These are phyloP conservation scores for Vaccinium macrocarpon DNA, from an alignment of 148 eudicot genomes.

Conservation along the genomic window DNA sequence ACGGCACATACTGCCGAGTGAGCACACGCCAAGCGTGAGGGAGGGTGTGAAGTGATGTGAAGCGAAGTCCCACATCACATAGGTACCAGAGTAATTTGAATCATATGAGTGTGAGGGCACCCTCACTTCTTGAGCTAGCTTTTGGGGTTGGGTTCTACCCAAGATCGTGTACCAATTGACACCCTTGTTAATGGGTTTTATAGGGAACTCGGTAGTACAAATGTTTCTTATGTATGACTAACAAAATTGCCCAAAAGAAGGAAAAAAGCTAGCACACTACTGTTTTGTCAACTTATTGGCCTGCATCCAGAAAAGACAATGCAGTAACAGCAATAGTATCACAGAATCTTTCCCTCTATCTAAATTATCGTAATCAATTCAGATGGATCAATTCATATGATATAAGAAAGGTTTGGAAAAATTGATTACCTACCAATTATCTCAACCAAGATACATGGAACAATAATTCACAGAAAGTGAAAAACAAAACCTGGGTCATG, in stretches of 20 bases:
- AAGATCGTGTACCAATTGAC: not conserved
- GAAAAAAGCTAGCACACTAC: not conserved
- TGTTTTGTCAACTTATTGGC: not conserved
- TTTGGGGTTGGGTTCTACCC: no score
- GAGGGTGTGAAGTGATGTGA: no score
- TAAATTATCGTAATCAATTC: not conserved
- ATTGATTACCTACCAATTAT: not conserved
- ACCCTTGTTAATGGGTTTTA: not conserved
- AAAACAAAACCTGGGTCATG: not conserved
- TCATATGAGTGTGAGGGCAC: no score
- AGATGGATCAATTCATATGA: not conserved
- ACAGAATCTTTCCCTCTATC: not conserved
- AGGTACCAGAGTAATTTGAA: no score
- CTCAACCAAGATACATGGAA: not conserved
- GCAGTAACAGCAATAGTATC: not conserved
- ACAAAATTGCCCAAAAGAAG: not conserved
- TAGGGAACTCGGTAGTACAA: not conserved
- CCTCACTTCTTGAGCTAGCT: no score
- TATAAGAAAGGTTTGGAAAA: not conserved
- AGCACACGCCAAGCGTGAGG: no score
- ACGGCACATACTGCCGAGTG: no score
- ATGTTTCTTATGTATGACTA: not conserved
- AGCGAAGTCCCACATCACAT: no score
- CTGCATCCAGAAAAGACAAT: not conserved
- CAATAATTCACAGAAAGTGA: not conserved